Percentiles rank a stretch among this genome's conserved stretches.
phyloP scores from a whole-genome alignment of 1,284 basidiomycete species.

The Ganoderma boninense region DNA sequence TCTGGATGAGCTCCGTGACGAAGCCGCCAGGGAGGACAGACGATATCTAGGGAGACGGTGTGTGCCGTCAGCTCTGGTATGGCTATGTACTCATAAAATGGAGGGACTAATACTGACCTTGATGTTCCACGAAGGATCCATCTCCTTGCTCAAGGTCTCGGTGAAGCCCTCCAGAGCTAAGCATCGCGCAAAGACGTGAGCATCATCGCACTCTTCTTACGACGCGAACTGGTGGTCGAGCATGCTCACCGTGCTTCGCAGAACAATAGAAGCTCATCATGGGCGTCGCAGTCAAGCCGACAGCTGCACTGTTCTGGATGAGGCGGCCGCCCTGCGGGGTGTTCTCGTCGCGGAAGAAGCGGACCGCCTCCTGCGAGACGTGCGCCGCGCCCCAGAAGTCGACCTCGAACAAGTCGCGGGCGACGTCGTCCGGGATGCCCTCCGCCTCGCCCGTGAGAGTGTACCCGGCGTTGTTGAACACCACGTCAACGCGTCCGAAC shows the following conservation, averaged over 20 bases:
- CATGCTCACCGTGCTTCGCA: constrained; percentile 35
- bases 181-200: neutral
- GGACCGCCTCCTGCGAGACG: constrained; percentile 45
- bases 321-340: constrained; percentile 44
- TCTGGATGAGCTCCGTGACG: constrained; percentile 18
- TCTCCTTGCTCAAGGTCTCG: constrained; percentile 38
- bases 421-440: constrained; percentile 41
- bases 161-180: constrained; percentile 48
- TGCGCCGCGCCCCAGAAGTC: constrained; percentile 49
- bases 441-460: constrained; percentile 37
- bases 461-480: constrained; percentile 53
- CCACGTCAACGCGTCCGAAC: constrained; percentile 53
- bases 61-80: neutral
- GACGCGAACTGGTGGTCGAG: no score
- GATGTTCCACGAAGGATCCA: constrained; percentile 45
- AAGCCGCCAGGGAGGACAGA: constrained; percentile 28
- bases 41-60: constrained; percentile 14
- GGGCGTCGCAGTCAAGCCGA: constrained; percentile 36
- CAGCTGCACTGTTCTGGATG: constrained; percentile 41
- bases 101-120: constrained; percentile 27
- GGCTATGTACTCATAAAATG: rapidly evolving
- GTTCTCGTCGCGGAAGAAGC: constrained; percentile 49
- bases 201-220: no score
- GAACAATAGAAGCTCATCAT: constrained; percentile 44
- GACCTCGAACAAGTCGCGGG: constrained; percentile 45